Evolutionary conservation across 768 basidiomycete species (phyloP), one percentile per base, ranked within the genome.

Genomic region (Lentinus brumalis): DNA sequence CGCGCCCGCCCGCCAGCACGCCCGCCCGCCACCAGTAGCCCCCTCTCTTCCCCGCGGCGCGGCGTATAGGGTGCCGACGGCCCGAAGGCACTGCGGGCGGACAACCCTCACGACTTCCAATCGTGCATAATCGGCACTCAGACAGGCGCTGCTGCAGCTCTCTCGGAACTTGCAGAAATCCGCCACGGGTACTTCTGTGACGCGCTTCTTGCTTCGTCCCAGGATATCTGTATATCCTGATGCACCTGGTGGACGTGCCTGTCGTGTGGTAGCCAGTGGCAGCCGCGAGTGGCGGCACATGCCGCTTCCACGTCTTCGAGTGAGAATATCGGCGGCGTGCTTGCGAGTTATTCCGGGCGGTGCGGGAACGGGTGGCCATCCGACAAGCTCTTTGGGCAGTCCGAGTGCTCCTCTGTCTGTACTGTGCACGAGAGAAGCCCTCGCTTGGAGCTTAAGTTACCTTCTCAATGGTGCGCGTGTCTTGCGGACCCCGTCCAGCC

Each of bases 401-500:
- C 18, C 39, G 15, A 47, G 8, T 59, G 50, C 52, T 46, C 11
- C 8, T n/a, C 42, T 40, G 49, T 18, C 9, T 29, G 29, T 42
- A 30, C 44, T 46, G 57, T 41, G 50, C 52, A 51, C 30, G 58
- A 35, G 35, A 35, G 35, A 59, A 59, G 58, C 16, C 41, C 12
- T 62, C 61, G 56, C 61, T 62, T 62, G 57, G 61, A 57, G 61
- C 56, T 50, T 53, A 62, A 49, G 21, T 62, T 57, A 50, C 55
- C 56, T 53, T 39, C 50, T 39, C n/a, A 29, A 16, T 35, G 9
- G 32, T 31, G 21, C 50, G 9, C 38, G 50, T 39, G 50, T 29
- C 11, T 29, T 49, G 14, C 26, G 46, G 46, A 21, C n/a, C 26
- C 8, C n/a, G 46, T 6, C 46, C 46, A 29, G 26, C 46, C 42